Conservation (phyloP, 2,329 filamentous ascomycete species). For the Aureobasidium vineae region DNA sequence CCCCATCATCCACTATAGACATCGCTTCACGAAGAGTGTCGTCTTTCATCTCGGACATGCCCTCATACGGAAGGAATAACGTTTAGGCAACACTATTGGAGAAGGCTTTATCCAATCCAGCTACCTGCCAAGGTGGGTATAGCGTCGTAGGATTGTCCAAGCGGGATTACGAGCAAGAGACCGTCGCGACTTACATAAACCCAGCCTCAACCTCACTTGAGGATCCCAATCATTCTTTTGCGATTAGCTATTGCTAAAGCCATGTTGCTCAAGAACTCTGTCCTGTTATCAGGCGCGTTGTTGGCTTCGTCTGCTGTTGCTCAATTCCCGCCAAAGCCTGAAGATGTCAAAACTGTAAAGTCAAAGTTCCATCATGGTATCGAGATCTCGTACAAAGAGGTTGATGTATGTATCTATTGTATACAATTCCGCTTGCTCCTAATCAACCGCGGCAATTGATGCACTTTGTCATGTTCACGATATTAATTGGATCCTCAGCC, state of each 20-base stretch:
- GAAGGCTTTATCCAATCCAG: not conserved
- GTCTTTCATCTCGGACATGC: too few relatives aligned
- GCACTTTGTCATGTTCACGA: not conserved
- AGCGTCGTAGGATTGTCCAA: conserved; percentile 16
- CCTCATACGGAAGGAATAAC: not conserved
- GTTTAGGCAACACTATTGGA: conserved; percentile 16
- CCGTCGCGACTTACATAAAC: not conserved
- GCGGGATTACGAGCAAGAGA: not conserved
- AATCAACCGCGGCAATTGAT: not conserved
- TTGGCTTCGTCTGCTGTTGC: conserved; percentile 27
- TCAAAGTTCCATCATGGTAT: conserved; percentile 47
- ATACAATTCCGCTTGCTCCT: not conserved
- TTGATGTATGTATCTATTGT: conserved; percentile 30
- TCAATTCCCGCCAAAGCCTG: conserved; percentile 44
- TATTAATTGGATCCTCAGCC: conserved; percentile 27
- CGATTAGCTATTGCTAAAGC: too few relatives aligned
- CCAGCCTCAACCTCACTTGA: not conserved
- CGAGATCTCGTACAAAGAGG: conserved; percentile 50
- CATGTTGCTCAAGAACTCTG: conserved; percentile 6
- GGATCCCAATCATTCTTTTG: not conserved
- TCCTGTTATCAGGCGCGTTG: not conserved
- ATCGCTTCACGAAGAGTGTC: too few relatives aligned
- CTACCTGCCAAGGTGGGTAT: conserved; percentile 14
- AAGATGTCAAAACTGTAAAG: conserved; percentile 44
- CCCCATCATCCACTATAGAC: too few relatives aligned